phyloP scores from a whole-genome alignment of 1,284 basidiomycete species.

The Laetiporus sulphureus region DNA sequence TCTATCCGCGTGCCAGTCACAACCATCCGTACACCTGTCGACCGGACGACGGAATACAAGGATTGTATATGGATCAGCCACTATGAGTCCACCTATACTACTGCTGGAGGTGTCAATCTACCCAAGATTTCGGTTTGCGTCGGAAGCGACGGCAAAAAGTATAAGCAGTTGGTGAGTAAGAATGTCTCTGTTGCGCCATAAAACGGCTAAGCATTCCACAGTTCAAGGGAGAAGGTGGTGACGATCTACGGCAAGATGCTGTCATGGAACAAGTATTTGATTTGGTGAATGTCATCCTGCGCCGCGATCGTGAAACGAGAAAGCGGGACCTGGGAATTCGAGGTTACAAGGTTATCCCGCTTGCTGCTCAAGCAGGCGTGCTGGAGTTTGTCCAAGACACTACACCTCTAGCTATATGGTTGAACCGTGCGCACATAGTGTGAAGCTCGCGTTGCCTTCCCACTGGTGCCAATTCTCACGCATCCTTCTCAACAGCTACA shows the following conservation, averaged over 20 bases:
- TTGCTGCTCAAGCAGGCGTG: conserved; percentile 78
- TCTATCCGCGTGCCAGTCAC: conserved; percentile 75
- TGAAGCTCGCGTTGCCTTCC: conserved; percentile 27
- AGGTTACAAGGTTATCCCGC: conserved; percentile 86
- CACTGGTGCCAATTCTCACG: background rate
- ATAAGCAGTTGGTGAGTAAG: conserved; percentile 78
- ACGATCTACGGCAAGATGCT: conserved; percentile 94
- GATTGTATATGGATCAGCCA: conserved; percentile 59
- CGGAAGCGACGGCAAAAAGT: conserved; percentile 62
- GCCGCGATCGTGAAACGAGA: conserved; percentile 68
- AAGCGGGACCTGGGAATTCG: conserved; percentile 72
- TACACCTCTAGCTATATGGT: conserved; percentile 56
- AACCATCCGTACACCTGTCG: conserved; percentile 69
- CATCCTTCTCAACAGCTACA: conserved; percentile 31
- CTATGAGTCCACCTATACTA: conserved; percentile 56
- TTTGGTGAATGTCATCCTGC: conserved; percentile 79
- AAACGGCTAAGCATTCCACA: too few species aligned
- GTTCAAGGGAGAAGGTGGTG: conserved; percentile 89
- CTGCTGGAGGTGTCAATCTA: conserved; percentile 75
- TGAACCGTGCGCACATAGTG: conserved; percentile 57
- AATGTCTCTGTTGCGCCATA: too few species aligned
- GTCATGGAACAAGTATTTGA: conserved; percentile 99
- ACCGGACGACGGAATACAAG: conserved; percentile 63
- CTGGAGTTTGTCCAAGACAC: conserved; percentile 92
- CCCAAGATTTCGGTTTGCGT: conserved; percentile 80